Base-by-base conservation (phyloP, 1,284 basidiomycete species). In the Singerocomus rubriflavus region DNA sequence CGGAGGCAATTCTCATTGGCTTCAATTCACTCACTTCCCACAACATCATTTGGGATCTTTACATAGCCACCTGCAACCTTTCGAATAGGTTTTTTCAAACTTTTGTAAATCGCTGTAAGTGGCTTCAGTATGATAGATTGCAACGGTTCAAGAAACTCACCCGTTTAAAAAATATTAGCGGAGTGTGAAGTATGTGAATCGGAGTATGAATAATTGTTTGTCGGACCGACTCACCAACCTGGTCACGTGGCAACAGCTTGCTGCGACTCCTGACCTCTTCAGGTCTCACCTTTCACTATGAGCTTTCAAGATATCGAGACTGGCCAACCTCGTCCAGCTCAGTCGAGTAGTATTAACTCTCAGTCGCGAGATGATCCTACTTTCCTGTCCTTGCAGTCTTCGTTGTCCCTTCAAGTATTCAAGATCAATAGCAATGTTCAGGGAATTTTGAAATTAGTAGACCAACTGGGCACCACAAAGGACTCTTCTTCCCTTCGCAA, bases 341-440 rank as follows among this genome's bases (percentile, higher is more conserved):
- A 71, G 8, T 70, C 77, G 0, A 70, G 73, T 2, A 58, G 68
- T n/a, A 58, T 62, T 7, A 51, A 58, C 32, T 73, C 80, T 0
- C 82, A 79, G 59, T 81, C 84, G 9, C 76, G 71, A 35, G 83
- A 88, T 65, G 88, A 91, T 65, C 76, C 80, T 5, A 75, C 81
- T 5, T 99, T 98, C 70, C 74, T 81, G 17, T 76, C 76, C 38
- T 75, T 98, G 16, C 92, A 97, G 63, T 86, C 87, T 26, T 88
- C 89, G 16, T 78, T 99, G 45, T 92, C 93, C 1, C 79, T 98
- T 14, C 96, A 98, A 69, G 90, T 98, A 54, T 98, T 99, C 85
- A 98, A 98, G 80, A 93, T 99, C 75, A 96, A 97, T 65, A 84
- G 91, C 54, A 99, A 99, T 71, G 93, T 98, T 6, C 90, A 95